Evolutionary conservation across 108 stramenopile genomes (phyloP).

Genomic region (Conticribra guillardii): DNA sequence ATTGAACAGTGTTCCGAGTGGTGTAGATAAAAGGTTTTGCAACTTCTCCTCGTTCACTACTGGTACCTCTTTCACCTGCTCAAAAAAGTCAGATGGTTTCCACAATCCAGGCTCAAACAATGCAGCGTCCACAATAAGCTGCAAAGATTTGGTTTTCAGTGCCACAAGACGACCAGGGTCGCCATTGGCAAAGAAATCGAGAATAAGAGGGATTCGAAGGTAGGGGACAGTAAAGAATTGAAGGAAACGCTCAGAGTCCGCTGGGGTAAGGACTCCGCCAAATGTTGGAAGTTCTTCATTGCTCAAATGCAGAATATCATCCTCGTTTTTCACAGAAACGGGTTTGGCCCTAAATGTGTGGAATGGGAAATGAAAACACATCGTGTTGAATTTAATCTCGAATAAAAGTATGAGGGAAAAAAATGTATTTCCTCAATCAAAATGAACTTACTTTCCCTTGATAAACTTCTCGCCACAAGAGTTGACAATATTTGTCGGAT

Average conservation of each 20-base stretch:
- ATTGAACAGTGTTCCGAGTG: slow-evolving; percentile 93
- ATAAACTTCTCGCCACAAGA: slow-evolving; percentile 89
- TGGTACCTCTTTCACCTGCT: slow-evolving; percentile 80
- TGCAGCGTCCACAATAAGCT: slow-evolving; percentile 94
- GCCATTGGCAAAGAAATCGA: slow-evolving; percentile 96
- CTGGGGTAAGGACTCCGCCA: slow-evolving; percentile 85
- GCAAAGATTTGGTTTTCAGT: slow-evolving; percentile 86
- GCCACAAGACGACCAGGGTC: slow-evolving; percentile 89
- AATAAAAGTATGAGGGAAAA: background rate
- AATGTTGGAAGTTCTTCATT: slow-evolving; percentile 93
- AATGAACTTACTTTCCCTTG: slow-evolving; percentile 67
- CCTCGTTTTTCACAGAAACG: slow-evolving; percentile 86
- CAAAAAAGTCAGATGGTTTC: slow-evolving; percentile 82
- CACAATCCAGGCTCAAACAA: slow-evolving; percentile 95
- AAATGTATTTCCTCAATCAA: slow-evolving; percentile 2
- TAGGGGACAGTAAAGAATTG: slow-evolving; percentile 96
- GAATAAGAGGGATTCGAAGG: slow-evolving; percentile 94
- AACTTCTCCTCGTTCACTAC: slow-evolving; percentile 76
- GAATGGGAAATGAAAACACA: background rate
- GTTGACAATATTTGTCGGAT: slow-evolving; percentile 90
- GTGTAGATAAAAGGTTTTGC: slow-evolving; percentile 83
- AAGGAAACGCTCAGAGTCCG: slow-evolving; percentile 93
- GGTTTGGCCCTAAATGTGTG: slow-evolving; percentile 57
- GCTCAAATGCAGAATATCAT: slow-evolving; percentile 93
- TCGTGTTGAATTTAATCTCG: background rate